Conservation (phyloP, 164 flowering plant genomes). For the Magnolia officinalis region DNA sequence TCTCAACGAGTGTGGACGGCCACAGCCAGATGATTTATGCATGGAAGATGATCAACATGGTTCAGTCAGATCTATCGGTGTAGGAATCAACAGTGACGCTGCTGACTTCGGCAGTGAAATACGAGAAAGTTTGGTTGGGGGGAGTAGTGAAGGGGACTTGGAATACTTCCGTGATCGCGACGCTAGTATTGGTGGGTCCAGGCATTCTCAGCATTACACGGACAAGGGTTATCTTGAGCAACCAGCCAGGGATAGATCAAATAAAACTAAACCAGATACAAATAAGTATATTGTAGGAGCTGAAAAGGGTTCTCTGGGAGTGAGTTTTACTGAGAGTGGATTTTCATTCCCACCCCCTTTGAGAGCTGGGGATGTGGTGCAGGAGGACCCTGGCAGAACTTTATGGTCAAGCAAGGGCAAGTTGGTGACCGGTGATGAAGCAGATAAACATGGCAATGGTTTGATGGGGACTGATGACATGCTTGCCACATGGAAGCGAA, state of each 20-base stretch:
- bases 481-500: conserved; percentile 69
- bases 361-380: conserved; percentile 42
- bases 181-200: conserved; percentile 39
- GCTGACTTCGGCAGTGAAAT: conserved; percentile 89
- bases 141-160: conserved; percentile 78
- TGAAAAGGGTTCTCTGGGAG: conserved; percentile 36
- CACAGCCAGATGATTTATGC: conserved; percentile 56
- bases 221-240: conserved; percentile 35
- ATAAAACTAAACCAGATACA: conserved; percentile 27
- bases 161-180: conserved; percentile 73
- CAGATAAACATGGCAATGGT: conserved; percentile 38
- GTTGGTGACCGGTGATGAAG: conserved; percentile 35
- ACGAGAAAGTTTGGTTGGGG: conserved; percentile 78
- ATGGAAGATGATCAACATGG: conserved; percentile 78
- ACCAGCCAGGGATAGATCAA: conserved; percentile 37
- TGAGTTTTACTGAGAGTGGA: conserved; percentile 46
- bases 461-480: conserved; percentile 44
- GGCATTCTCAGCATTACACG: conserved; percentile 32
- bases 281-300: conserved; percentile 37
- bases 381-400: conserved; percentile 49
- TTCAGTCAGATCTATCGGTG: conserved; percentile 97
- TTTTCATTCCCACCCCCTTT: conserved; percentile 77
- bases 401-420: conserved; percentile 51
- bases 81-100: conserved; percentile 87
- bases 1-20: conserved; percentile 49